phyloP scores from a whole-genome alignment of 768 basidiomycete genomes.

The Podaxis rugospora region DNA sequence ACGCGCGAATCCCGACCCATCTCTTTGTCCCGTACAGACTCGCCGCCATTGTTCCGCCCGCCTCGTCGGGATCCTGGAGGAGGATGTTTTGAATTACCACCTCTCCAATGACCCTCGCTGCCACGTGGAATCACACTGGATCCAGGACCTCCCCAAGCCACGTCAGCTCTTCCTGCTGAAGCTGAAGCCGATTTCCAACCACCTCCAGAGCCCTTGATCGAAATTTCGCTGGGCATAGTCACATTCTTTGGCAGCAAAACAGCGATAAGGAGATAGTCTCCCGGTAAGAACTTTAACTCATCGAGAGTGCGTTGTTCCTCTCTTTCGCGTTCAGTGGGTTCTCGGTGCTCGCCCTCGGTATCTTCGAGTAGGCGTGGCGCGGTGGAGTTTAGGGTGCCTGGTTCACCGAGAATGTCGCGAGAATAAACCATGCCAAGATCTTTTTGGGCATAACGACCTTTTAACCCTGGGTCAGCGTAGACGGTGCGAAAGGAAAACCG shows the following conservation, averaged over 20 bases:
- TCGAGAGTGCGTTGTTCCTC: constrained; percentile 68
- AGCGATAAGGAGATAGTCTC: constrained; percentile 74
- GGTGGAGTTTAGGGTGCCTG: constrained; percentile 52
- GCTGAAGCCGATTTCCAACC: constrained; percentile 17
- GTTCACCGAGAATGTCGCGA: constrained; percentile 80
- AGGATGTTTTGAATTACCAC: constrained; percentile 49
- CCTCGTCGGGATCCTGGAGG: constrained; percentile 39
- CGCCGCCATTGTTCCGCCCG: constrained; percentile 35
- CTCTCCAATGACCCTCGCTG: constrained; percentile 74
- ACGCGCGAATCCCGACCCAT: constrained; percentile 34
- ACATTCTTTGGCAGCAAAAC: constrained; percentile 71
- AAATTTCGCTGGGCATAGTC: constrained; percentile 44
- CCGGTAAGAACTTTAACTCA: constrained; percentile 75
- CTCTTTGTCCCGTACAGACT: constrained; percentile 27
- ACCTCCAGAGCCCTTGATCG: constrained; percentile 46
- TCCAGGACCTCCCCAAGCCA: constrained; percentile 27
- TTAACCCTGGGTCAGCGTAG: constrained; percentile 68
- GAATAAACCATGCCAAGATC: constrained; percentile 81
- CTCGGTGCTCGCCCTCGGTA: constrained; percentile 16
- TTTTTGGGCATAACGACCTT: constrained; percentile 70
- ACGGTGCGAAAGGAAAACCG: constrained; percentile 79
- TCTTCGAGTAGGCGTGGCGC: constrained; percentile 63
- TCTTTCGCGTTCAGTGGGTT: constrained; percentile 34
- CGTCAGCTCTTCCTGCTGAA: constrained; percentile 16
- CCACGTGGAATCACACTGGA: constrained; percentile 27